Evolutionary conservation across 1,139 yeast genomes (phyloP), one percentile per base, ranked within the genome.

Genomic region (Magnusiomyces suaveolens): DNA sequence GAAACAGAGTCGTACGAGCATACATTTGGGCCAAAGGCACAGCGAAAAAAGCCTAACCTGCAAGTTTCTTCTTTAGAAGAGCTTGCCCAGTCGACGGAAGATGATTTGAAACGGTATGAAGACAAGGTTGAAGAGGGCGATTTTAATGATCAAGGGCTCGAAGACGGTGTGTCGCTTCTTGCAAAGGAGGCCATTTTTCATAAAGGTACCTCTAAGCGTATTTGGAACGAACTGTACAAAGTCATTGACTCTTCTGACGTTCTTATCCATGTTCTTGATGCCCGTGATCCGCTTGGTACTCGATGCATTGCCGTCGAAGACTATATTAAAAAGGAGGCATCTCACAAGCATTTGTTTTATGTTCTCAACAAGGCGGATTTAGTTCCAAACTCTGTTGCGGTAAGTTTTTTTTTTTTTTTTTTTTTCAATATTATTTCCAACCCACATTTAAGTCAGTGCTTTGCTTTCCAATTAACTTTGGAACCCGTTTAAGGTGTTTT

Each of bases 351-450:
- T 76, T 78, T 92, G 75, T 85, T 92, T 60, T 90, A 85, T 69
- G 97, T 92, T 54, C 76, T 92, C 71, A 92, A 92, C 79, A 92
- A 92, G 79, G 89, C 97, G 79, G 98, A 92, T 76, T 81, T 92
- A 66, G 97, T 94, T 54, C 98, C 98, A 60, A 92, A 97, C 56
- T 92, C 97, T 97, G 97, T 89, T 66, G 96, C 98, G 67, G 44
- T 41, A 41, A 41, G 44, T 41, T 20, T n/a, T 41, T 41, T 41
- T 6, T n/a, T 18, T 21, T 47, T 32, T 48, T 48, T 52, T 46
- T 23, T 32, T 46, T 18, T 38, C 26, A 32, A 36, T 43, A 29
- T 32, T 38, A 44, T 46, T 44, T 24, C 10, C 2, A 43, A 43
- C 32, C 44, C 55, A 51, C 44, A 61, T 73, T 72, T 71, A 69